Base-by-base conservation (phyloP, 257 asterid species). In the Nicotiana otophora region DNA sequence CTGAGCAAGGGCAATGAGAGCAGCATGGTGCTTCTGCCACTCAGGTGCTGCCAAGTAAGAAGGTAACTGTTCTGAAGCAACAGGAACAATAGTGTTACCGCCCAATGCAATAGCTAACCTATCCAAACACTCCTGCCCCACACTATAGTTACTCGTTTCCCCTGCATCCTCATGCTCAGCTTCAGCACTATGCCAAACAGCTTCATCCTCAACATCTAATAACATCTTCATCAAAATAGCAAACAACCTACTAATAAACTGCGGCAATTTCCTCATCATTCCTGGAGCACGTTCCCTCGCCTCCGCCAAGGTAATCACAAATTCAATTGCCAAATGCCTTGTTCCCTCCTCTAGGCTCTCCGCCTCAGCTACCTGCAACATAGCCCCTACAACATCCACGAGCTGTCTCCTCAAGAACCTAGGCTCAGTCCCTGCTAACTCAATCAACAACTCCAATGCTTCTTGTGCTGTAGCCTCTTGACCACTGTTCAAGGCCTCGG, bases 271-370 rank as follows among this genome's bases (percentile, higher is more conserved):
- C 88, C 99, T 93, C 99, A 96, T 92, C 99, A 96, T 94, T 87
- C 99, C 99, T 0, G 99, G 99, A 4, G 99, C 98, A 83, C 98
- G 88, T 82, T 96, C 99, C 83, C 99, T 91, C 0, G 98, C 98
- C 85, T 96, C 99, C 0, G 99, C 97, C 77, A 96, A 81, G 9
- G 99, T 96, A 67, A 96, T 91, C n/a, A 96, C 98, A 67, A 96
- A 96, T 82, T 94, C 99, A 78, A 96, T 87, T 0, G 98, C 99
- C 92, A 96, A 84, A 89, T 96, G 99, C 54, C 97, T 83, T 0
- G 99, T 96, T 51, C 98, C 98, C 79, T 96, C 99, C 80, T 96
- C 99, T 88, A 96, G 86, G 67, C 89, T 84, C 81, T 93, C 97
- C 0, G 98, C 99, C 87, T 96, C 98, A 1, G 97, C 98, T 76